These are phyloP conservation scores for Clitoria ternatea DNA, from an alignment of 306 rosid genomes.

Conservation along the genomic window DNA sequence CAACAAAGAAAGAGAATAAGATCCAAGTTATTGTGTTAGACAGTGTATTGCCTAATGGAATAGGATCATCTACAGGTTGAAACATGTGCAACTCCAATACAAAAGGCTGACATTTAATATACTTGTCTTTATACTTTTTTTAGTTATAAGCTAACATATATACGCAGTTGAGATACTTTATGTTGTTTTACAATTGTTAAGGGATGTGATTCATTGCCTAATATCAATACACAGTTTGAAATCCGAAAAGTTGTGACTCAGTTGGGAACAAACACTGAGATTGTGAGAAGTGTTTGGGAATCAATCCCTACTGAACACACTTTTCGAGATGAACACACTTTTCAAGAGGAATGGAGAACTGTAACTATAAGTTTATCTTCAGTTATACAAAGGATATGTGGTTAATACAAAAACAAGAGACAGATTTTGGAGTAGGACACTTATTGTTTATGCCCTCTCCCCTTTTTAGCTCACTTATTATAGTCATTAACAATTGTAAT, in stretches of 20 bases:
- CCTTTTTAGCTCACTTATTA: too few species aligned
- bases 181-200: neutral
- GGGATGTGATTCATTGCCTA: neutral
- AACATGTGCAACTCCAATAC: neutral
- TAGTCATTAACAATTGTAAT: neutral
- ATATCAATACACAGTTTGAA: too few species aligned
- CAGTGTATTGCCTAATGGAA: neutral
- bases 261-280: too few species aligned
- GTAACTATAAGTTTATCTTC: too few species aligned
- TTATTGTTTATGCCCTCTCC: too few species aligned
- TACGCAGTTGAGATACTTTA: neutral
- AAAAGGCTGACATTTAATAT: neutral
- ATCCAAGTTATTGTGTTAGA: neutral
- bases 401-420: too few species aligned
- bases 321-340: too few species aligned
- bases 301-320: too few species aligned
- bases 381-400: too few species aligned
- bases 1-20: neutral
- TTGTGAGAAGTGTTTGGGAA: too few species aligned
- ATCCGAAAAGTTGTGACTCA: too few species aligned
- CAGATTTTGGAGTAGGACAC: neutral
- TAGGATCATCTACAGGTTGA: neutral
- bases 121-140: neutral
- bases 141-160: neutral
- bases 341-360: too few species aligned